Evolutionary conservation across 2,329 filamentous ascomycete species (phyloP).

Genomic region (Ramularia collo-cygni): DNA sequence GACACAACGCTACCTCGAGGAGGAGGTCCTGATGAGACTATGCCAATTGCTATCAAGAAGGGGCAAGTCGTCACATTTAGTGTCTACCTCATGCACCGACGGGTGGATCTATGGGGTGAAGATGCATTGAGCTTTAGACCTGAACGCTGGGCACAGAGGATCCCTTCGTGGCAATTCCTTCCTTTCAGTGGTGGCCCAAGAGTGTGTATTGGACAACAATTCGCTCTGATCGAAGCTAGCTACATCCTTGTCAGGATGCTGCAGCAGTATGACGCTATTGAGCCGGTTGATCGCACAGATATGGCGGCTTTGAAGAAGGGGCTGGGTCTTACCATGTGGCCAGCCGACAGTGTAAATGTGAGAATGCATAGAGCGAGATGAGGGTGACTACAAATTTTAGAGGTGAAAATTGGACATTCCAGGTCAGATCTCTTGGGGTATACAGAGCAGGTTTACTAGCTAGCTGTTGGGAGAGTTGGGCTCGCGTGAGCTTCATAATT

Average conservation of each 20-base stretch:
- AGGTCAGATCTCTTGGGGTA: too few species aligned
- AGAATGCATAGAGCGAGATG: background rate
- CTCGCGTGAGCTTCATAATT: too few species aligned
- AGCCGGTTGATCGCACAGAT: constrained; percentile 21
- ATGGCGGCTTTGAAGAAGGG: constrained; percentile 25
- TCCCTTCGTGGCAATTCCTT: constrained; percentile 32
- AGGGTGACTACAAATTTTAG: too few species aligned
- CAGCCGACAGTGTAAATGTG: too few species aligned
- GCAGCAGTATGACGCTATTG: constrained; percentile 56
- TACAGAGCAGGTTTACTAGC: too few species aligned
- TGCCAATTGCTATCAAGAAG: constrained; percentile 45
- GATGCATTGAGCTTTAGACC: constrained; percentile 45
- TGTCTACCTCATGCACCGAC: constrained; percentile 46
- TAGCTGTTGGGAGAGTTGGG: too few species aligned
- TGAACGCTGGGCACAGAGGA: constrained; percentile 37
- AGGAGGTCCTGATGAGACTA: constrained; percentile 42
- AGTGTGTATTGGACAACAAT: constrained; percentile 52
- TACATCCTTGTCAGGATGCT: constrained; percentile 67
- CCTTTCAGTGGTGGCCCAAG: constrained; percentile 34
- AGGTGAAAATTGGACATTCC: too few species aligned
- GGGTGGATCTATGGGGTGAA: constrained; percentile 42
- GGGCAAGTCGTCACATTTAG: constrained; percentile 40
- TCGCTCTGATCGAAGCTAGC: constrained; percentile 68
- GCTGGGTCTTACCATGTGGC: constrained; percentile 19
- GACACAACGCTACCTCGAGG: constrained; percentile 48